A percentile compares a stretch with the other conserved stretches of the same genome.
These are phyloP conservation scores for Plectranthus barbatus DNA, from an alignment of 257 asterid genomes.

Conservation along the genomic window DNA sequence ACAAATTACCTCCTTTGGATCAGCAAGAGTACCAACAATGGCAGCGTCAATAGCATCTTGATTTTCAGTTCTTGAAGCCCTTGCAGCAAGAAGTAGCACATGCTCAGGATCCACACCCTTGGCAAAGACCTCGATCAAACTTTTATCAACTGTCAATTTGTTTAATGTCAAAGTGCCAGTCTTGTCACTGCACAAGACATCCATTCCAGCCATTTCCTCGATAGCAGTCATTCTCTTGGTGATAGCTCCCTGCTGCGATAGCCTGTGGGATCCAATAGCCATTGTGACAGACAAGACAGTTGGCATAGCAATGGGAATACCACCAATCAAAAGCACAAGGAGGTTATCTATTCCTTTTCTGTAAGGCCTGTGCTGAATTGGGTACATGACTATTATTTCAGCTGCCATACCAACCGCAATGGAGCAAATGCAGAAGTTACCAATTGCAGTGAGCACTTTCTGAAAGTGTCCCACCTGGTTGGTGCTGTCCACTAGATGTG, in stretches of 20 bases:
- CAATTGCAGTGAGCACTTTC: slow-evolving; percentile 89
- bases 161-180: slow-evolving; percentile 89
- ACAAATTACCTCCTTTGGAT: slow-evolving; percentile 77
- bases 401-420: slow-evolving; percentile 78
- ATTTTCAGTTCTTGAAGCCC: slow-evolving; percentile 88
- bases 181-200: slow-evolving; percentile 92
- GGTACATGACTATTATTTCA: slow-evolving; percentile 91
- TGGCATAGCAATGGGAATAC: slow-evolving; percentile 98
- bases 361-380: slow-evolving; percentile 82
- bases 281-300: too few species aligned
- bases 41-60: slow-evolving; percentile 98
- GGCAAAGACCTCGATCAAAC: slow-evolving; percentile 67
- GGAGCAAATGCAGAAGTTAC: slow-evolving; percentile 94
- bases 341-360: slow-evolving; percentile 87
- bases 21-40: slow-evolving; percentile 90
- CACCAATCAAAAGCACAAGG: slow-evolving; percentile 92
- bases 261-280: slow-evolving; percentile 97
- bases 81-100: slow-evolving; percentile 76
- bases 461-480: slow-evolving; percentile 98
- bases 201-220: too few species aligned
- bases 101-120: slow-evolving; percentile 88
- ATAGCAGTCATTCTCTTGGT: too few species aligned
- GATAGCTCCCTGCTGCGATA: slow-evolving; percentile 89
- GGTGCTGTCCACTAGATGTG: slow-evolving; percentile 95
- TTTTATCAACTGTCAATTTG: slow-evolving; percentile 73